Base-by-base conservation (phyloP, 306 rosid species). In the Glycine latifolia region DNA sequence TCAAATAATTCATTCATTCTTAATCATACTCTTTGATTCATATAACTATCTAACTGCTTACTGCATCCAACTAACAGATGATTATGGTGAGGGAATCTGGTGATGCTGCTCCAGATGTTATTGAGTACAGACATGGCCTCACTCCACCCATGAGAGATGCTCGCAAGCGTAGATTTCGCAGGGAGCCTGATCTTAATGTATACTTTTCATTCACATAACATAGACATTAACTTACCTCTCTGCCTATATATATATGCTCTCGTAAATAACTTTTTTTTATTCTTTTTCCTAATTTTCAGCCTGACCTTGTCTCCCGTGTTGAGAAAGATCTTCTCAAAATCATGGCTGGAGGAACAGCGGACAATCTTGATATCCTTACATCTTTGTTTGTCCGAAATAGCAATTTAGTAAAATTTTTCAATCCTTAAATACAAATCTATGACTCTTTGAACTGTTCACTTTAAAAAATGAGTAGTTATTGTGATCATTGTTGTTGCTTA, bases 71-170 rank as follows among this genome's bases (percentile, higher is more conserved):
- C 10, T 43, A 14, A 48, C 77, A 84, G 87, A 84, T 84, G 84
- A 84, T 84, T 79, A 84, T 75, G 87, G 81, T 84, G 78, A 69
- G 87, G 78, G 87, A 84, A 75, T 50, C 81, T 61, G 87, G 70
- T 60, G 87, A 84, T 50, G 75, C 84, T 75, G 84, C 84, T 50
- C 87, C 87, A 20, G 97, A 93, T 72, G 82, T 89, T 49, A 82
- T 87, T 50, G 96, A 93, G 88, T 90, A 83, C 80, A 91, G 94
- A 81, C 99, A 93, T 69, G 99, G 98, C 69, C 94, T 95, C 82
- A 90, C 99, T 53, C 99, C 98, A 76, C 97, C 99, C 15, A 91
- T 87, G 98, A 92, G 97, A 87, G 99, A 93, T 84, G 99, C 98
- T 31, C 91, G 98, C 69, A 93, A 91, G 83, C 92, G 97, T n/a